Evolutionary conservation across 2,329 filamentous ascomycete genomes (phyloP), one percentile per base, ranked within the genome.

Genomic region (Talaromyces marneffei): DNA sequence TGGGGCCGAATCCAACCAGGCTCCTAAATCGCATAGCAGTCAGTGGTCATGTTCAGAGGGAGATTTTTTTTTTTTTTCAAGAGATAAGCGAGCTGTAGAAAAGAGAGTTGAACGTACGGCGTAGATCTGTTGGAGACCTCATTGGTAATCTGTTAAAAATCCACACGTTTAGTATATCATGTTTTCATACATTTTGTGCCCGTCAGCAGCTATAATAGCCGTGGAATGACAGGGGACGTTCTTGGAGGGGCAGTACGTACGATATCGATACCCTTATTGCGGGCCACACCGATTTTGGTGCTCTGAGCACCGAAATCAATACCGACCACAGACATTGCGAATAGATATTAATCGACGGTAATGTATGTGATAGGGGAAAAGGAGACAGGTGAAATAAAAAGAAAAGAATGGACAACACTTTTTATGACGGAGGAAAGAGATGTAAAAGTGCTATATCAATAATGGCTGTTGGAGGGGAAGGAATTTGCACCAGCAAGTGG

Each of bases 251-350:
- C 62, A 58, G 66, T 74, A 94, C 92, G 75, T 85, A 96, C 92
- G 77, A 99, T 94, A 83, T 99, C 94, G 78, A 99, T 94, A 81
- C 94, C 94, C 77, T 95, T 92, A 80, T 97, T 97, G 78, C 94
- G 87, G 75, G 94, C 94, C 78, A 97, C 93, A 77, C 93, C 93
- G 80, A 97, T 90, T 75, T 96, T 92, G 77, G 93, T 96, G 85
- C 95, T 96, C 77, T 96, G 87, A 69, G 91, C 91, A 82, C 93
- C 93, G 81, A 97, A 88, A 85, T 97, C 93, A 79, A 96, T 86
- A 79, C 92, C 92, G 71, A 87, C 83, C 73, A 85, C 83, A 77
- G 79, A 82, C 83, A 86, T 86, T 56, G 62, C 52, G 54, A 31
- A 14, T 31, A 48, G 12, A 54, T 33, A 48, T 31, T 14, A 60